Conservation (phyloP, 495 filamentous ascomycete species). For the Achaetomiella virescens region DNA sequence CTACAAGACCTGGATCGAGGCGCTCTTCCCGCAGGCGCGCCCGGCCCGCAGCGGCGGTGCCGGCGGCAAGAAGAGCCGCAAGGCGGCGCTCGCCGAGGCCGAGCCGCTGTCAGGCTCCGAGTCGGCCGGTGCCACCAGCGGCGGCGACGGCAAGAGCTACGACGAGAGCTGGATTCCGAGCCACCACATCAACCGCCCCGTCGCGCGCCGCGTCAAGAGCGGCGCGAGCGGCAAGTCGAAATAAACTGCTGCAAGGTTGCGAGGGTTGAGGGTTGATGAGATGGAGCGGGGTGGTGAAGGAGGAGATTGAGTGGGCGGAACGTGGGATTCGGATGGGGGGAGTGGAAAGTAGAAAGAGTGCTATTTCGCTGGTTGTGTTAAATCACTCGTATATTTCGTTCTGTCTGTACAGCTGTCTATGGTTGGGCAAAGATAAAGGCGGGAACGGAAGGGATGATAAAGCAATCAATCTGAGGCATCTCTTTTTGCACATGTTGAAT, state of each 20-base stretch:
- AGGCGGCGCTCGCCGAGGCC: constrained; percentile 24
- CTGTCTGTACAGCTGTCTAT: not conserved
- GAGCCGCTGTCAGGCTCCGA: constrained; percentile 63
- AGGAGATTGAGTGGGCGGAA: not conserved
- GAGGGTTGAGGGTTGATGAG: not conserved
- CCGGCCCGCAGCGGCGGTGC: constrained; percentile 53
- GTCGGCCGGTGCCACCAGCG: constrained; percentile 62
- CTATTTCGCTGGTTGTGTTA: constrained; percentile 5
- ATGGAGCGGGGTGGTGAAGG: not conserved
- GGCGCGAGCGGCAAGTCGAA: constrained; percentile 54
- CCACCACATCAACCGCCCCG: constrained; percentile 81
- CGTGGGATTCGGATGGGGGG: not conserved
- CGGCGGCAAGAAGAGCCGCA: constrained; percentile 53
- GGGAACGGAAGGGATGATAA: constrained; percentile 5
- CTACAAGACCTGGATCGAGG: constrained; percentile 94
- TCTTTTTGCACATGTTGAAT: not conserved
- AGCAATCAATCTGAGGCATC: constrained; percentile 3
- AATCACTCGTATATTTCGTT: not conserved
- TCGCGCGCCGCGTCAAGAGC: constrained; percentile 73
- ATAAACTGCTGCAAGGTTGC: constrained; percentile 16
- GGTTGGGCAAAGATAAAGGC: not conserved
- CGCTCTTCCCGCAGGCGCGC: constrained; percentile 91
- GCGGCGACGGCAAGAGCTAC: constrained; percentile 58
- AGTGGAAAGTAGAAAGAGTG: not conserved
- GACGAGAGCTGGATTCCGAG: constrained; percentile 96